A percentile compares a stretch with the other conserved stretches of the same genome.
Conservation (phyloP, 768 basidiomycete species). For the Lactifluus piperatus region DNA sequence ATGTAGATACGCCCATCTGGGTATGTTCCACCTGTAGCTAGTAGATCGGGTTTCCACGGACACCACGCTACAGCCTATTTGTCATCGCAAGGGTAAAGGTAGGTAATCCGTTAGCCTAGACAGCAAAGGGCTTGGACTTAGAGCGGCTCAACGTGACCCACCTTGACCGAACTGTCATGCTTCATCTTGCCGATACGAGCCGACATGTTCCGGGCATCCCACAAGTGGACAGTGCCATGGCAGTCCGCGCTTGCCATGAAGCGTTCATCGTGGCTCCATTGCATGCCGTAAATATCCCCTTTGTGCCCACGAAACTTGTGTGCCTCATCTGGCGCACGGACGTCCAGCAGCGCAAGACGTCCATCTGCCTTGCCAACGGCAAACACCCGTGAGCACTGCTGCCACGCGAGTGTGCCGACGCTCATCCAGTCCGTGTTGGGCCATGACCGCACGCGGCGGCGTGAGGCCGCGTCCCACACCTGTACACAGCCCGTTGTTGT, state of each 20-base stretch:
- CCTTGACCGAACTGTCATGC: constrained; percentile 39
- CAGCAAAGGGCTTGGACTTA: background rate
- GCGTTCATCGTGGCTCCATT: constrained; percentile 33
- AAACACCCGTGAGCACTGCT: constrained; percentile 26
- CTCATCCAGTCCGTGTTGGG: constrained; percentile 27
- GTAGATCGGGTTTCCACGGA: constrained; percentile 59
- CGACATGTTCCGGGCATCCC: constrained; percentile 33
- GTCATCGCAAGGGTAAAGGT: background rate
- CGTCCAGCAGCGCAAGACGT: constrained; percentile 31
- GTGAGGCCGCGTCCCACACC: constrained; percentile 41
- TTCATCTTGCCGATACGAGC: constrained; percentile 33
- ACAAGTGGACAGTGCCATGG: constrained; percentile 34
- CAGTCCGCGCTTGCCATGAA: constrained; percentile 36
- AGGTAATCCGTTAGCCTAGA: constrained; percentile 1
- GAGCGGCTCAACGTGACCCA: constrained; percentile 12
- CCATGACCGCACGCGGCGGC: constrained; percentile 29
- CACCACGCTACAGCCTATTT: constrained; percentile 63
- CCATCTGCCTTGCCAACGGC: constrained; percentile 35
- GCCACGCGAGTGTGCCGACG: constrained; percentile 36
- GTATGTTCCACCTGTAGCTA: constrained; percentile 60
- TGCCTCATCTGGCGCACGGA: constrained; percentile 27
- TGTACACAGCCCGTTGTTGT: constrained; percentile 43
- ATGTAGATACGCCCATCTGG: constrained; percentile 51
- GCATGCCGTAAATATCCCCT: constrained; percentile 34
- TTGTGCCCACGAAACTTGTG: constrained; percentile 27